These are phyloP conservation scores for Endotrypanum monterogeii DNA, from an alignment of 208 protist species.

Conservation along the genomic window DNA sequence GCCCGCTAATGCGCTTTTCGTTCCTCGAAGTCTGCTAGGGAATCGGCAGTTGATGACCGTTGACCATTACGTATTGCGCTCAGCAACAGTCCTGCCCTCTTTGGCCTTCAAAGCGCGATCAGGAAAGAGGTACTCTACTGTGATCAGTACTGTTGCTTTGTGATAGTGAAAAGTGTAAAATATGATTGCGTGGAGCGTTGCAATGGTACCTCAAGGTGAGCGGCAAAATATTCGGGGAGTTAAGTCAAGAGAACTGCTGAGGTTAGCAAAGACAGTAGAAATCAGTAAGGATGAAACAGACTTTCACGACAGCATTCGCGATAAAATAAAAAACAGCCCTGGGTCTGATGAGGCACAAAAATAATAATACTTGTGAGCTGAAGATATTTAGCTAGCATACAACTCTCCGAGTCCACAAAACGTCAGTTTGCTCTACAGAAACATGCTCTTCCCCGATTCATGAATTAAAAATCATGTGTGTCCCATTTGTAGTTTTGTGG, in stretches of 20 bases:
- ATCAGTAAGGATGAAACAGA: not conserved
- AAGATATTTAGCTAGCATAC: not conserved
- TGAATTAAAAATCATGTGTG: not conserved
- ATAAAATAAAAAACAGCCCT: not conserved
- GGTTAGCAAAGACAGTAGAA: no score
- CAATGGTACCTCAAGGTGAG: not conserved
- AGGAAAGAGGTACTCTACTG: not conserved
- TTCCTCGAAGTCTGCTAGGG: constrained; percentile 36
- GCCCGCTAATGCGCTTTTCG: constrained; percentile 49
- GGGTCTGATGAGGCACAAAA: not conserved
- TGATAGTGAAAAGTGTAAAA: not conserved
- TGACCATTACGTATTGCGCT: constrained; percentile 55
- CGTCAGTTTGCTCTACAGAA: not conserved
- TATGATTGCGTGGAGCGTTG: not conserved
- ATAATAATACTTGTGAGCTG: not conserved
- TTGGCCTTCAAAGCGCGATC: not conserved
- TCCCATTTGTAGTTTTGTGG: not conserved
- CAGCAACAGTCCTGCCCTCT: constrained; percentile 35
- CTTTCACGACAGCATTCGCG: not conserved
- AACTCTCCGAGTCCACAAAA: not conserved
- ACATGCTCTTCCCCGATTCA: not conserved
- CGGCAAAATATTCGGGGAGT: not conserved
- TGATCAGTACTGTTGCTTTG: not conserved
- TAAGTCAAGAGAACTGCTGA: not conserved
- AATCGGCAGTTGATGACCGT: constrained; percentile 37